Evolutionary conservation across 1,284 basidiomycete genomes (phyloP), one percentile per base, ranked within the genome.

Genomic region (Rugosomyces carneus): DNA sequence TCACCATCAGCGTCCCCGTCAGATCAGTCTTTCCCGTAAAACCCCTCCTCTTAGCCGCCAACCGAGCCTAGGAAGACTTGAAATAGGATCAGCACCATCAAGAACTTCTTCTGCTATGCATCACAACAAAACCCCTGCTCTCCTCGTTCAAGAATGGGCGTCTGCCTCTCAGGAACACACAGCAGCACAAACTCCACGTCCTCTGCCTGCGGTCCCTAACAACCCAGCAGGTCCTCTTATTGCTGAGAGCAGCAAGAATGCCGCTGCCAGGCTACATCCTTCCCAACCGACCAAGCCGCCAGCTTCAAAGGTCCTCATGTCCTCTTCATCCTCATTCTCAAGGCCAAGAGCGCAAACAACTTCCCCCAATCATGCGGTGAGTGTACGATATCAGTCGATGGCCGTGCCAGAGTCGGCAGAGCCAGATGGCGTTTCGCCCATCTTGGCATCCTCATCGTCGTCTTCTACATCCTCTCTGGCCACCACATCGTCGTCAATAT

Each of bases 311-410:
- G 56, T 58, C 3, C 27, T 60, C 11, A 50, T 58, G 40, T 36
- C 51, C 7, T 48, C 53, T 15, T 44, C 57, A n/a, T n/a, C n/a
- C n/a, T n/a, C n/a, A n/a, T n/a, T n/a, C 1, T 36, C 50, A 2
- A 47, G 54, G 32, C 57, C 53, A 24, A 50, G 54, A 13, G 47
- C 55, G 9, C 56, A 54, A 24, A 56, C 57, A 15, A 48, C 52
- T 15, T 36, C 40, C 3, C 42, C 49, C 1, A 40, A 45, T 15
- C 29, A 31, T 10, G 48, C 51, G n/a, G 40, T 60, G 1, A 55
- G 53, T 19, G 58, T 61, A 48, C 54, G 57, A n/a, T 60, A 60
- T 44, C 62, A 60, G 36, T 43, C 60, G 11, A 47, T 61, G 44
- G 51, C 57, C 8, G 57, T 59, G n/a, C n/a, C n/a, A 5, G 57